Base-by-base conservation (phyloP, 1,284 basidiomycete genomes). In the Wolfiporia cocos region DNA sequence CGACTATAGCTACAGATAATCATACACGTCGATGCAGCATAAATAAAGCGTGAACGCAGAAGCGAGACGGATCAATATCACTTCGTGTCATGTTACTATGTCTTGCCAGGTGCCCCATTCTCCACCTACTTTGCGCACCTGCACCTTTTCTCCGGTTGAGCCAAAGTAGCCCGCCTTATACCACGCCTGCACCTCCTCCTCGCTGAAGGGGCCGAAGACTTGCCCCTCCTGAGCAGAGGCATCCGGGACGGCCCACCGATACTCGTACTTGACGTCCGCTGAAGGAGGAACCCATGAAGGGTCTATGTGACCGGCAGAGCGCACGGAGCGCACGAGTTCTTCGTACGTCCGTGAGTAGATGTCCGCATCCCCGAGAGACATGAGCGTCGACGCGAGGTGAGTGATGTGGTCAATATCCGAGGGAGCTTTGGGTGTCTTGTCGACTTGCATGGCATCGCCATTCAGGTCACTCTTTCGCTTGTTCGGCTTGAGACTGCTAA, bases 291-390 rank as follows among this genome's bases (percentile, higher is more conserved):
- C 64, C 89, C 89, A 92, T 39, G 74, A 69, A 4, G 69, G 57
- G 34, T 78, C 71, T 34, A 92, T 85, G 26, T 68, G 69, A 21
- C 85, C 86, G 11, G 84, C 77, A 1, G 77, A 70, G 20, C 86
- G 77, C 11, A 92, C 75, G 33, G 73, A 69, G 43, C 86, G 81
- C 10, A 92, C 76, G 42, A 92, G 72, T 54, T 87, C 81, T 55
- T 91, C 88, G 59, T 89, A 89, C 0, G 86, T 85, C 59, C 76
- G 82, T 26, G 81, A 85, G 64, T 92, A 92, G 42, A 92, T 76
- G 52, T 92, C 89, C 12, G 74, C 71, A 48, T 92, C 87, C 23
- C 87, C 88, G 18, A 90, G 72, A 0, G 83, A 80, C 79, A 92
- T 84, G 49, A 92, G 73, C 29, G 71, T 82, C 10, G 88, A 91